Evolutionary conservation across 2,329 filamentous ascomycete species (phyloP).

Genomic region (Diaporthe caulivora): DNA sequence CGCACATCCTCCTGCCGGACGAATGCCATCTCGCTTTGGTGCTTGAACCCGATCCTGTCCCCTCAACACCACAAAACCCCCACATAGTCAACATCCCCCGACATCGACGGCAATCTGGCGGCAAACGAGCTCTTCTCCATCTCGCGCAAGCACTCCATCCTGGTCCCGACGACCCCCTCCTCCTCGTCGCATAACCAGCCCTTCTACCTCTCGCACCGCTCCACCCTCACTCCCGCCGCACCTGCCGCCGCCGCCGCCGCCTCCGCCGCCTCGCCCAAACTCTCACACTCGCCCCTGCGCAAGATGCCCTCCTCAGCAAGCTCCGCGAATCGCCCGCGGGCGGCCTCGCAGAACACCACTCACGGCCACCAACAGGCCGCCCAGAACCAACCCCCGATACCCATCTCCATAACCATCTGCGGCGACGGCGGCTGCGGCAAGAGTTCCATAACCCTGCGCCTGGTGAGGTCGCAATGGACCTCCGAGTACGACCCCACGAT

Average conservation of each 20-base stretch:
- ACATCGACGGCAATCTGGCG: constrained; percentile 38
- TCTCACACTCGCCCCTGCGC: constrained; percentile 14
- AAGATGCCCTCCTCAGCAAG: constrained; percentile 39
- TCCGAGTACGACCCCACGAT: constrained; percentile 86
- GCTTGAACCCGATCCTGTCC: constrained; percentile 23
- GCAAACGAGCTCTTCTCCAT: constrained; percentile 39
- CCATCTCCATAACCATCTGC: constrained; percentile 84
- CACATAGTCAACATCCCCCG: constrained; percentile 3
- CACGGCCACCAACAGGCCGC: constrained; percentile 38
- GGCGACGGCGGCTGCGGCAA: constrained; percentile 89
- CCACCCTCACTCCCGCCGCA: constrained; percentile 27
- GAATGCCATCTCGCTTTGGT: constrained; percentile 30
- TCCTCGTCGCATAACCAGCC: constrained; percentile 33
- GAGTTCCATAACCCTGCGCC: constrained; percentile 85
- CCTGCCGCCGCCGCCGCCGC: constrained; percentile 10
- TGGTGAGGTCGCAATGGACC: constrained; percentile 87
- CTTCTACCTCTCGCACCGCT: constrained; percentile 36
- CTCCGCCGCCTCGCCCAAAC: constrained; percentile 15
- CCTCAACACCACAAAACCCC: constrained; percentile 14
- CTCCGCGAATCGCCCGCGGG: constrained; percentile 33
- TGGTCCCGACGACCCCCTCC: constrained; percentile 36
- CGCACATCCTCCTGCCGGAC: constrained; percentile 21
- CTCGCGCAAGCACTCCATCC: constrained; percentile 40
- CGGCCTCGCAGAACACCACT: constrained; percentile 37
- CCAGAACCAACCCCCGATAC: constrained; percentile 57